Evolutionary conservation across 371 early-diverging fungal genomes (phyloP).

Genomic region (Mortierella sp.): DNA sequence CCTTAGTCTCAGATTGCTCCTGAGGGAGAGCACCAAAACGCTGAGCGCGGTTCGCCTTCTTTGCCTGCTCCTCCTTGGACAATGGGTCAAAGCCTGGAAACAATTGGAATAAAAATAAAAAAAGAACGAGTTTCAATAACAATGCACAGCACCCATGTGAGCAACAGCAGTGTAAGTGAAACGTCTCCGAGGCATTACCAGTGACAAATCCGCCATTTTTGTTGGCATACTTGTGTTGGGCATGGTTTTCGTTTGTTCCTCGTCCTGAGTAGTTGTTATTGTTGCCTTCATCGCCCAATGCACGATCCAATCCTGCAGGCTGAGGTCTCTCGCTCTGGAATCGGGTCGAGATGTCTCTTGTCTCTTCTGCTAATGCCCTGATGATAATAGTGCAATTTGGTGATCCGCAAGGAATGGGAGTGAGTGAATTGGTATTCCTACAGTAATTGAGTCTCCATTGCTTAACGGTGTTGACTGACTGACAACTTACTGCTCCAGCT

Average conservation of each 20-base stretch:
- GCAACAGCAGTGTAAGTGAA: neutral
- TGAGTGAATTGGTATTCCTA: neutral
- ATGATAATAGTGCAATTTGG: neutral
- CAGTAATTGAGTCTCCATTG: neutral
- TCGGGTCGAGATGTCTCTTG: slow-evolving; percentile 40
- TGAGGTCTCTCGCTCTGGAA: slow-evolving; percentile 44
- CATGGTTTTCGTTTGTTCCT: neutral
- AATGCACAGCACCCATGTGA: neutral
- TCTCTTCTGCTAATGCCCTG: slow-evolving; percentile 44
- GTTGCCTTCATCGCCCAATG: slow-evolving; percentile 23
- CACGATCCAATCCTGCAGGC: slow-evolving; percentile 49
- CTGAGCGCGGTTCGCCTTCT: slow-evolving; percentile 45
- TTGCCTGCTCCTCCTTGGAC: slow-evolving; percentile 50
- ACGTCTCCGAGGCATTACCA: slow-evolving; percentile 18
- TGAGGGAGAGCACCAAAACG: slow-evolving; percentile 36
- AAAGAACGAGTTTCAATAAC: neutral
- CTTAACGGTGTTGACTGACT: neutral
- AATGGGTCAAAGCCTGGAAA: slow-evolving; percentile 45
- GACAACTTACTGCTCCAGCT: slow-evolving; percentile 36
- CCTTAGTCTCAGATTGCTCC: slow-evolving; percentile 12
- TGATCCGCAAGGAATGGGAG: neutral
- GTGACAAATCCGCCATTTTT: slow-evolving; percentile 50
- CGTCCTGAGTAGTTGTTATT: slow-evolving; percentile 5
- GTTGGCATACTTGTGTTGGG: slow-evolving; percentile 39
- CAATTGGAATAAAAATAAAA: neutral